phyloP scores from a whole-genome alignment of 208 protist genomes.

The Leptomonas seymouri region DNA sequence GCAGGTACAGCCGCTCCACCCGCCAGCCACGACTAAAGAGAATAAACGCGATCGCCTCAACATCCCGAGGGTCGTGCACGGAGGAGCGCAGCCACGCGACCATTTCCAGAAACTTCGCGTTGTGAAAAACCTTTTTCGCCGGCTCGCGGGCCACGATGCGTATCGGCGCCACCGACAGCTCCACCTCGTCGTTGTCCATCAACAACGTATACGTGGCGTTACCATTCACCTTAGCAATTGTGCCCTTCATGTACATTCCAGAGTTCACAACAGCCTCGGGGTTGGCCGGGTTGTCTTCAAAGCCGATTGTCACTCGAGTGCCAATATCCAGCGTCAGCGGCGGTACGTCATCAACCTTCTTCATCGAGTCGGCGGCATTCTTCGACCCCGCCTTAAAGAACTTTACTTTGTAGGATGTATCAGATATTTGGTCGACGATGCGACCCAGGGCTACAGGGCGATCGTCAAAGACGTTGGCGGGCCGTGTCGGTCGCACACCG shows the following conservation, averaged over 20 bases:
- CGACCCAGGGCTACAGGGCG: constrained; percentile 59
- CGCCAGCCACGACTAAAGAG: constrained; percentile 85
- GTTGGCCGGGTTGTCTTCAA: constrained; percentile 18
- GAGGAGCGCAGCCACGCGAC: constrained; percentile 72
- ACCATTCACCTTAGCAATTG: constrained; percentile 75
- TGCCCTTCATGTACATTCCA: constrained; percentile 58
- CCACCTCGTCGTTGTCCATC: constrained; percentile 77
- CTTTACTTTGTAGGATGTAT: constrained; percentile 45
- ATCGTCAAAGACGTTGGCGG: constrained; percentile 55
- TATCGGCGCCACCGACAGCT: constrained; percentile 68
- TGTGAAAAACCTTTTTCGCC: constrained; percentile 49
- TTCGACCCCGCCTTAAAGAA: constrained; percentile 6
- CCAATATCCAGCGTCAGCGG: constrained; percentile 39
- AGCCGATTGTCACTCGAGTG: constrained; percentile 40
- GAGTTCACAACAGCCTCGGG: constrained; percentile 8
- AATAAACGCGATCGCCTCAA: constrained; percentile 68
- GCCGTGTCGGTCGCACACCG: constrained; percentile 46
- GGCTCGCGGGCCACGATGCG: constrained; percentile 56
- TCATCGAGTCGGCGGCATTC: constrained; percentile 8
- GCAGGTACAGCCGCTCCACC: constrained; percentile 68
- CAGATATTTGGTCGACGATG: constrained; percentile 48
- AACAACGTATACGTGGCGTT: constrained; percentile 79
- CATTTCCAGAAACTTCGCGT: constrained; percentile 67
- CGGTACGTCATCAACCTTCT: constrained; percentile 14
- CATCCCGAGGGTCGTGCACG: constrained; percentile 65